A percentile compares a stretch with the other conserved stretches of the same genome.
Conservation (phyloP, 768 basidiomycete species). For the Hygrophorus russula region DNA sequence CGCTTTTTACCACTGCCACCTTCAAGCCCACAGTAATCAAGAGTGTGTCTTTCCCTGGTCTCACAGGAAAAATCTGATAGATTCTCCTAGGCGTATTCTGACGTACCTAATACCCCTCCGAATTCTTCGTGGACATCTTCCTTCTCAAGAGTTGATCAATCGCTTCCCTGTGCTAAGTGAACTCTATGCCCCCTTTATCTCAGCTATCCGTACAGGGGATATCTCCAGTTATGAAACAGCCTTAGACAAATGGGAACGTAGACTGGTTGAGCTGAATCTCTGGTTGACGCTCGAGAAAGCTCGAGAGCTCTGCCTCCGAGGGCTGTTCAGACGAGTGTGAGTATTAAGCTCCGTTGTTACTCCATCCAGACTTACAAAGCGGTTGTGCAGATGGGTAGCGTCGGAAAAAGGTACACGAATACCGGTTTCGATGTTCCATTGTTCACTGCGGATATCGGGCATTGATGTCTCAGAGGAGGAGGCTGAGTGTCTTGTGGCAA, state of each 20-base stretch:
- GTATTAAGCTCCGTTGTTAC: constrained; percentile 16
- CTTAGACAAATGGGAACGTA: constrained; percentile 55
- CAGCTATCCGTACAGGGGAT: constrained; percentile 69
- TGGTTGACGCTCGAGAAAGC: constrained; percentile 84
- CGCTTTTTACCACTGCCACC: constrained; percentile 79
- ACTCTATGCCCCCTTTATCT: constrained; percentile 72
- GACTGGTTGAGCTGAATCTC: constrained; percentile 77
- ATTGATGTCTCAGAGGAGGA: constrained; percentile 65
- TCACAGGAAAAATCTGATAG: neutral
- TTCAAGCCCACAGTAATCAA: constrained; percentile 60
- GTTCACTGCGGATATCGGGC: constrained; percentile 62
- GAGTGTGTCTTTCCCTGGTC: constrained; percentile 39
- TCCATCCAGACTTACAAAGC: neutral
- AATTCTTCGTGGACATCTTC: constrained; percentile 79
- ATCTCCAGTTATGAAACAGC: constrained; percentile 72
- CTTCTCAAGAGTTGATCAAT: constrained; percentile 56
- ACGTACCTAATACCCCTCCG: constrained; percentile 86
- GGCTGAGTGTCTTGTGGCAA: constrained; percentile 88
- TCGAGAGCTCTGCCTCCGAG: constrained; percentile 75
- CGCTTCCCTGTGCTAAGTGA: constrained; percentile 64
- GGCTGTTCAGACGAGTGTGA: constrained; percentile 70
- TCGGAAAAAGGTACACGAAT: constrained; percentile 66
- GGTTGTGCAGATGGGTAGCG: constrained; percentile 60
- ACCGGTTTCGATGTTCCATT: constrained; percentile 70
- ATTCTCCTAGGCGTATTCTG: constrained; percentile 61